Evolutionary conservation across 2,329 filamentous ascomycete genomes (phyloP).

Genomic region (Fusarium nematophilum): DNA sequence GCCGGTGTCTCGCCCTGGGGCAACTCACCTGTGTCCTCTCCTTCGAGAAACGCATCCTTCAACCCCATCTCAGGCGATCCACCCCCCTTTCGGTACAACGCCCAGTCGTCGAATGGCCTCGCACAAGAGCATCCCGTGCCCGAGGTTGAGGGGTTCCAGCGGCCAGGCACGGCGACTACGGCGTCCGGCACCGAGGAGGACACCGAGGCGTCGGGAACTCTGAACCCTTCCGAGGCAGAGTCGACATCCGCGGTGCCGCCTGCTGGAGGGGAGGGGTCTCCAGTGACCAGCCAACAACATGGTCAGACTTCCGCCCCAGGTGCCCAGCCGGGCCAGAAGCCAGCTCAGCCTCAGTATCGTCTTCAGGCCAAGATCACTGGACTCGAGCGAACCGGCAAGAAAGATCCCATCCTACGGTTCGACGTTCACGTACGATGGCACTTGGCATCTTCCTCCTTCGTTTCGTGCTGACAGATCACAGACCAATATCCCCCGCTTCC

Average conservation of each 20-base stretch:
- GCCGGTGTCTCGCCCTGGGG: conserved; percentile 67
- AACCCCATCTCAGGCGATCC: conserved; percentile 54
- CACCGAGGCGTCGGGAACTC: conserved; percentile 49
- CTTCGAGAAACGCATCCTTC: conserved; percentile 60
- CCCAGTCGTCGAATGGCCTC: conserved; percentile 58
- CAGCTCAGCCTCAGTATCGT: conserved; percentile 77
- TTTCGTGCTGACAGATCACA: conserved; percentile 54
- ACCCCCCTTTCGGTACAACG: conserved; percentile 58
- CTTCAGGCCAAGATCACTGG: conserved; percentile 95
- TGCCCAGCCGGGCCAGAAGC: conserved; percentile 56
- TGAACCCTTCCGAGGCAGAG: conserved; percentile 32
- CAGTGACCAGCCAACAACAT: conserved; percentile 45
- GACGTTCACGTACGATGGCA: conserved; percentile 83
- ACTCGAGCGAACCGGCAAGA: conserved; percentile 91
- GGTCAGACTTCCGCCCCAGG: conserved; percentile 32
- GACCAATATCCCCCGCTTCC: conserved; percentile 98
- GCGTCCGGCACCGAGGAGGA: conserved; percentile 57
- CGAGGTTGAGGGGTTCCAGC: conserved; percentile 54
- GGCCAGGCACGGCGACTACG: conserved; percentile 61
- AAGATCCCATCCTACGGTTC: conserved; percentile 93
- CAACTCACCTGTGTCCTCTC: conserved; percentile 63
- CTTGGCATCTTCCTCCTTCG: neutral
- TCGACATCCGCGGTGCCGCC: conserved; percentile 29
- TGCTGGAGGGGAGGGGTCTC: conserved; percentile 22
- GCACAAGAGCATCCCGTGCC: conserved; percentile 49